Evolutionary conservation across 2,329 filamentous ascomycete species (phyloP).

Genomic region (Fusarium anguioides): DNA sequence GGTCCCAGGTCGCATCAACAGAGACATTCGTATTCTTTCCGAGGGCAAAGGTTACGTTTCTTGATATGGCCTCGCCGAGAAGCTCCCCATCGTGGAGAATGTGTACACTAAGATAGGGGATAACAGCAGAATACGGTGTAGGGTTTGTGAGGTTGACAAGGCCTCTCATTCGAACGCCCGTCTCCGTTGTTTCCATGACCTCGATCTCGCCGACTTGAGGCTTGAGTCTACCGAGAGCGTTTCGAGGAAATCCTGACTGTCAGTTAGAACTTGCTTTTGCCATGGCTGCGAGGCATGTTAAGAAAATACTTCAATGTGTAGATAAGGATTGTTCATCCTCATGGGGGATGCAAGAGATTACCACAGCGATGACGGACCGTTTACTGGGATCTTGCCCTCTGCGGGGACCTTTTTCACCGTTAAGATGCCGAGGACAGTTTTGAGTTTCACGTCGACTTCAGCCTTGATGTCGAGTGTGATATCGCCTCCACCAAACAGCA

Average conservation of each 20-base stretch:
- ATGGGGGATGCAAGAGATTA: constrained; percentile 46
- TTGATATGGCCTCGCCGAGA: constrained; percentile 78
- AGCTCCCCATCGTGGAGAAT: constrained; percentile 78
- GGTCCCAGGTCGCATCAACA: constrained; percentile 80
- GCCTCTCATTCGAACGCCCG: constrained; percentile 77
- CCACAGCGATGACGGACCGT: constrained; percentile 81
- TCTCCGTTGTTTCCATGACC: constrained; percentile 77
- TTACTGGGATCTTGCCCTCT: constrained; percentile 87
- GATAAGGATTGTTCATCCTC: constrained; percentile 42
- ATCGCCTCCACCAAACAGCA: constrained; percentile 78
- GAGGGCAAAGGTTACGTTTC: constrained; percentile 69
- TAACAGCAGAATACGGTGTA: constrained; percentile 81
- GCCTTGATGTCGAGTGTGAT: constrained; percentile 82
- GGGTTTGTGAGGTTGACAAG: constrained; percentile 89
- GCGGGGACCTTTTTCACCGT: constrained; percentile 85
- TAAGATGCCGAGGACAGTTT: constrained; percentile 84
- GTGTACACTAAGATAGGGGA: constrained; percentile 85
- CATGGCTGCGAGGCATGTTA: constrained; percentile 42
- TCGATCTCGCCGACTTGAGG: constrained; percentile 78
- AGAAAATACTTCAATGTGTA: constrained; percentile 47
- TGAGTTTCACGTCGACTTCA: constrained; percentile 82
- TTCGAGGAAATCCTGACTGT: constrained; percentile 67
- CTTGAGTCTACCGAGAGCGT: constrained; percentile 59
- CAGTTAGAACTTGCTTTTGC: constrained; percentile 49
- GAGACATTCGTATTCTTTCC: constrained; percentile 79